These are phyloP conservation scores for Lignosus rhinocerotis DNA, from an alignment of 1,284 basidiomycete species.

Conservation along the genomic window DNA sequence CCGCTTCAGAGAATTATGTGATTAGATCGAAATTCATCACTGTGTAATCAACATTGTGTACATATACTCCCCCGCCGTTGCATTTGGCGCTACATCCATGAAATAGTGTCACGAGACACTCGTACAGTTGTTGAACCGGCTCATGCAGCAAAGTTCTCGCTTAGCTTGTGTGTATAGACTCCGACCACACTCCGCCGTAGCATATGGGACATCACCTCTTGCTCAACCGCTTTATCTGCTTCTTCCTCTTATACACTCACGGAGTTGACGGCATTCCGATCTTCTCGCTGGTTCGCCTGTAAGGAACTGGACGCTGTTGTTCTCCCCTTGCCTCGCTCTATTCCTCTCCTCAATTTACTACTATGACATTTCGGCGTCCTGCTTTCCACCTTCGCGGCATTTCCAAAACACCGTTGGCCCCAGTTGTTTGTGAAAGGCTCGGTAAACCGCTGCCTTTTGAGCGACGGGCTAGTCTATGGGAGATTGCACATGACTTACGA, in stretches of 20 bases:
- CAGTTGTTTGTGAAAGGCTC: neutral
- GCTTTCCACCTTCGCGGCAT: neutral
- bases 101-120: neutral
- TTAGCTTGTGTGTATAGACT: neutral
- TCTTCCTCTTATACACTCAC: neutral
- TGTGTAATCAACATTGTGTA: no score
- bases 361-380: neutral
- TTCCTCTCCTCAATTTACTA: no score
- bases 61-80: no score
- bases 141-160: no score
- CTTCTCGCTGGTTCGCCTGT: neutral
- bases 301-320: no score
- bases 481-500: neutral
- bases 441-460: neutral
- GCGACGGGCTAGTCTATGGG: neutral
- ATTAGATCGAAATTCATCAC: no score
- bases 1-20: no score
- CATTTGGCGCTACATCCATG: no score
- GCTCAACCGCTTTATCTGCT: neutral
- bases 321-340: no score
- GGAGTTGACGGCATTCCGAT: neutral
- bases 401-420: neutral
- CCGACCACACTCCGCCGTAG: neutral
- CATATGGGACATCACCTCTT: no score
- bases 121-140: no score